Evolutionary conservation across 306 rosid genomes (phyloP), one percentile per base, ranked within the genome.

Genomic region (Dryas drummondii): DNA sequence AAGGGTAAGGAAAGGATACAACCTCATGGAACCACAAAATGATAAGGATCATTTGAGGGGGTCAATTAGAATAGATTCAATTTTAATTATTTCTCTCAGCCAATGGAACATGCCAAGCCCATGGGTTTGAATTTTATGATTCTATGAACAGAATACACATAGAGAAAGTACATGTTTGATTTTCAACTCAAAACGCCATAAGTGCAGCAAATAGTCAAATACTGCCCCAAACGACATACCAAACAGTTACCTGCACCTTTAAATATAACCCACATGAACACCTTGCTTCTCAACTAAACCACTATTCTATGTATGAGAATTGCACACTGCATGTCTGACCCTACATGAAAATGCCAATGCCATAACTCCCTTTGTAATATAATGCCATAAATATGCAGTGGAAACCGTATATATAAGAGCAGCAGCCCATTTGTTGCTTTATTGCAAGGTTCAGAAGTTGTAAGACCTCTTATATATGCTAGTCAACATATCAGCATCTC

Each of bases 231-330:
- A 53, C 49, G 49, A 58, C 72, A 56, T 53, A 84, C 84, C 83
- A 74, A 87, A 82, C 86, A 72, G 69, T 72, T 56, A 84, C 81
- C 77, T 82, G 62, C 69, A 50, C 58, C 75, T 45, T 75, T 10
- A 70, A 76, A 80, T 65, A 51, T 72, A 17, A 69, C 72, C 73
- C 76, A 46, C 89, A 83, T 79, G 97, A 89, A 71, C n/a, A 53
- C 66, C 86, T 84, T 87, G 85, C 87, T 76, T 88, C 70, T 73
- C 82, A 91, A 75, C 98, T 76, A 83, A 84, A 57, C 49, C 70
- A 66, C 11, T 51, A 16, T 13, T 7, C 49, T 44, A 22, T 13
- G 14, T 16, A 52, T 48, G 40, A 15, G 32, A 58, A 57, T 59
- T 75, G 66, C 81, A 75, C 73, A 57, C 74, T 55, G 64, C 82